phyloP scores from a whole-genome alignment of 2,329 filamentous ascomycete genomes.

The Claviceps arundinis region DNA sequence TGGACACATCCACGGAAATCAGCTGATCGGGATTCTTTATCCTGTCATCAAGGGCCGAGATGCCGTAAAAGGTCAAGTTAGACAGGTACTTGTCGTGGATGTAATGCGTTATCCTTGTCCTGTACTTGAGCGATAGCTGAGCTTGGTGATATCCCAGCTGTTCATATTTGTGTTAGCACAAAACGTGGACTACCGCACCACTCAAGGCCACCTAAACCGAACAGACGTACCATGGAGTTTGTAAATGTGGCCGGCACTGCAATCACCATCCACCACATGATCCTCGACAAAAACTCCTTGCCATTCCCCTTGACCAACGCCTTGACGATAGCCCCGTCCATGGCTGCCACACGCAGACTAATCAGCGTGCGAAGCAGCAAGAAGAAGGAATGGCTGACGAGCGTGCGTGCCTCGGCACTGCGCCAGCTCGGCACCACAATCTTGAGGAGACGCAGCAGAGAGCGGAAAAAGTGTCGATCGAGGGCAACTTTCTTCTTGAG shows the following conservation, averaged over 20 bases:
- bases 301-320: slow-evolving; percentile 83
- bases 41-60: slow-evolving; percentile 87
- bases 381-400: slow-evolving; percentile 88
- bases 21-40: slow-evolving; percentile 98
- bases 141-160: slow-evolving; percentile 95
- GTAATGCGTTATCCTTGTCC: slow-evolving; percentile 81
- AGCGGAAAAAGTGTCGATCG: slow-evolving; percentile 70
- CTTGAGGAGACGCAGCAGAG: slow-evolving; percentile 60
- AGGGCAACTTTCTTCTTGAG: slow-evolving; percentile 75
- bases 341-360: slow-evolving; percentile 87
- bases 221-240: slow-evolving; percentile 74
- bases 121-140: slow-evolving; percentile 82
- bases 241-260: slow-evolving; percentile 94
- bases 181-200: slow-evolving; percentile 44
- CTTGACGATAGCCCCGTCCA: slow-evolving; percentile 89
- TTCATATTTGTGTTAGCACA: slow-evolving; percentile 3
- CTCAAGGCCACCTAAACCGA: neutral
- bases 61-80: slow-evolving; percentile 95
- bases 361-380: slow-evolving; percentile 81
- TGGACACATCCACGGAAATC: slow-evolving; percentile 90
- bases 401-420: slow-evolving; percentile 73
- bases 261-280: slow-evolving; percentile 98
- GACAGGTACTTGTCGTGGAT: slow-evolving; percentile 94
- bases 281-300: slow-evolving; percentile 72
- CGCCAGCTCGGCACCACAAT: slow-evolving; percentile 87